Evolutionary conservation across 2,329 filamentous ascomycete genomes (phyloP), one percentile per base, ranked within the genome.

Genomic region (Lachnellula arida): DNA sequence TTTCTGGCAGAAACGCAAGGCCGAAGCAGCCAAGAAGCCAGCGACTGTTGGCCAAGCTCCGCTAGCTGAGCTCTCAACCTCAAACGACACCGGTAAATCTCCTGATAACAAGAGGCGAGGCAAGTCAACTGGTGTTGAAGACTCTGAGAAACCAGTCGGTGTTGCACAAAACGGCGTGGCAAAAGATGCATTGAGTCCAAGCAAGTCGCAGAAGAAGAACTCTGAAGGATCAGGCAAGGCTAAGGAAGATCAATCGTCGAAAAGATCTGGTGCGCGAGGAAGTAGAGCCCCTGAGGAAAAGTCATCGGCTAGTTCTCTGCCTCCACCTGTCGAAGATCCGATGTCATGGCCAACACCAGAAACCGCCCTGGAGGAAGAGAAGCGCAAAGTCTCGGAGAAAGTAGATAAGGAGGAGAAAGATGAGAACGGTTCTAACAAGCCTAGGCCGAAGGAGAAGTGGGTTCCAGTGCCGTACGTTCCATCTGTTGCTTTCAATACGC

Each of bases 291-390:
- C 28, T 51, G 70, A 68, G 55, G 70, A 69, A 51, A 72, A 70
- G 55, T 51, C 55, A 46, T 49, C 62, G 22, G 47, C 57, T n/a
- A 69, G 68, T 14, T 67, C 72, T 46, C 69, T 74, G 43, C 76
- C 82, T 35, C 89, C 89, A 25, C 80, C 89, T 2, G 87, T 90
- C 47, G 85, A 82, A 56, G 92, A 97, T 71, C 80, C 89, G 49
- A 77, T 84, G 52, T 85, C 85, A 19, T 99, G 94, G 94, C 94
- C 94, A 15, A 97, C 93, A 2, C 91, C 91, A 0, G 90, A 96
- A 64, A 86, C 80, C 49, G 87, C 86, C 1, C 83, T 87, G 51
- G 85, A 86, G 49, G 91, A 94, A 64, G 82, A 88, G 59, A 89
- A 89, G 73, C 86, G 86, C 67, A 91, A 90, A 71, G 74, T 78